Evolutionary conservation across 108 stramenopile genomes (phyloP), one percentile per base, ranked within the genome.

Genomic region (Cyclostephanos invisitatus): DNA sequence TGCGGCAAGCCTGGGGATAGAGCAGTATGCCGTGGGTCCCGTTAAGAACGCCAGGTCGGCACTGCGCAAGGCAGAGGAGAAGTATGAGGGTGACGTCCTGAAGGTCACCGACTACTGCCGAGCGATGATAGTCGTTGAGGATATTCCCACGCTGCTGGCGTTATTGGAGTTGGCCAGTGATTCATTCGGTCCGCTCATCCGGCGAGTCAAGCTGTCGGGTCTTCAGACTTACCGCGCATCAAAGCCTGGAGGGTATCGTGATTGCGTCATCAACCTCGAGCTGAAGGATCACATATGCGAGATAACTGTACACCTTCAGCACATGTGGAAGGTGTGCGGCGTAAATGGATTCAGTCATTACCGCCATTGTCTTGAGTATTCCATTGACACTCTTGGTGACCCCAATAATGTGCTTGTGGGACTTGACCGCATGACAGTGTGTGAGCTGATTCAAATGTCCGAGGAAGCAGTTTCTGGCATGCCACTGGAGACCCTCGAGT

Each of bases 311-410:
- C 93, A 94, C 59, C 36, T 94, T 28, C 90, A 91, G 90, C 88
- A 87, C 51, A 91, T 94, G 91, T 94, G 90, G 90, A 70, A 81
- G 14, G 86, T 94, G 37, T 91, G 93, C 61, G 93, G 93, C 14
- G 89, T 94, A 10, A 90, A 94, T 74, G 93, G 93, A 25, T 94
- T 94, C 75, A 85, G 93, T 35, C 93, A 94, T 77, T 91, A 94
- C 64, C 84, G 93, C 1, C 93, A 94, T 56, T 94, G 91, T 61
- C 73, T 94, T 29, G 90, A 94, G 67, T 94, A 94, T 72, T 91
- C 90, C 20, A 94, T 91, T 10, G 93, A 94, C 62, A 86, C 91
- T 0, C 91, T 94, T 64, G 84, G 83, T 36, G 85, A 94, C 72
- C 87, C 91, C 15, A 91, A 81, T 58, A 89, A 94, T 61, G 88